Evolutionary conservation across 2,329 filamentous ascomycete genomes (phyloP), one percentile per base, ranked within the genome.

Genomic region (Colletotrichum noveboracense): DNA sequence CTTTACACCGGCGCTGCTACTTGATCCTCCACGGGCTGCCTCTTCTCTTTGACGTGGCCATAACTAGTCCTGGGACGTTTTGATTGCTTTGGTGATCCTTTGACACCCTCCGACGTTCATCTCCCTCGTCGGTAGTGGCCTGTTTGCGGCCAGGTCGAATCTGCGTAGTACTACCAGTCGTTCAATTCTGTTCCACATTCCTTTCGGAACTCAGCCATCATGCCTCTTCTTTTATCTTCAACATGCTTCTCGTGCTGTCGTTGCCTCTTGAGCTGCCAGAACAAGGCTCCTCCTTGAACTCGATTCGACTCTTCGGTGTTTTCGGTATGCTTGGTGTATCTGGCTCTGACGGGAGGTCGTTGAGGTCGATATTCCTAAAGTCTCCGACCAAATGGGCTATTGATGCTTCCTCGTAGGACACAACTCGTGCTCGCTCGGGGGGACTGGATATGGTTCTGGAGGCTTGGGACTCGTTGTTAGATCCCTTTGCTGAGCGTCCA

Each of bases 381-480:
- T 68, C 74, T 14, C 64, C 74, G 7, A 76, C 30, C 21, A 76
- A 16, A 6, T 76, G 74, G 8, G 70, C 70, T 66, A 76, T 76
- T 3, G 74, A 76, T 5, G 74, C 62, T 36, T 74, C 74, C 7
- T 69, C 48, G 24, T 73, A 74, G 3, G 18, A n/a, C 10, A 16
- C 21, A 5, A 62, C 21, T 21, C 38, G 69, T 14, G 28, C 30
- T n/a, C 18, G 32, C 7, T 21, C 43, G 2, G 36, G 10, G 18
- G 26, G n/a, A 32, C 58, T 66, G 14, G 64, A 24, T 16, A 26
- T 26, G 12, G 43, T n/a, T 36, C 58, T 32, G 6, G 70, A 69
- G 13, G 26, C 70, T 32, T 74, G 48, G 32, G 70, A 69, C 10
- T 8, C 55, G 21, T 7, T 21, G 13, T 48, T 34, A 12, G 73